Conservation (phyloP, 2,329 filamentous ascomycete genomes). For the Aureobasidium sp. region DNA sequence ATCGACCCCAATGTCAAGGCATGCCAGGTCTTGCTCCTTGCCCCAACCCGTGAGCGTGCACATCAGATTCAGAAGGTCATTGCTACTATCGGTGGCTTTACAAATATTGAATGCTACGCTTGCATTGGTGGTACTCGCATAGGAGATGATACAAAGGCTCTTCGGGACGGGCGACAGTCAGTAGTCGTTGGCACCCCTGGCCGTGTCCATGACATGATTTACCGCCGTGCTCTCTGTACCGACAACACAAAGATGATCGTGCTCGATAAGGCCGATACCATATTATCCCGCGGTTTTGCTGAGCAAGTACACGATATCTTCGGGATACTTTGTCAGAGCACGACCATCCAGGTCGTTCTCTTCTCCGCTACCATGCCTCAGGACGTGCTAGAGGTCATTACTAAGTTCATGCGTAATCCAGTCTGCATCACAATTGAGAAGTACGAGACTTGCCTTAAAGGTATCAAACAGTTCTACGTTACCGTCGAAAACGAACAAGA, state of each 20-base stretch:
- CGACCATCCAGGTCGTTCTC: slow-evolving; percentile 92
- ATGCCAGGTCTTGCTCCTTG: slow-evolving; percentile 95
- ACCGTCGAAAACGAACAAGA: slow-evolving; percentile 85
- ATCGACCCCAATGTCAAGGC: slow-evolving; percentile 91
- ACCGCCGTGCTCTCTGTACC: slow-evolving; percentile 93
- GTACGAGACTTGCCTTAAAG: slow-evolving; percentile 97
- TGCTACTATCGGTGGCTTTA: slow-evolving; percentile 97
- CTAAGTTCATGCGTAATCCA: slow-evolving; percentile 99
- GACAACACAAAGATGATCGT: slow-evolving; percentile 99
- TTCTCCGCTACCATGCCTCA: slow-evolving; percentile 98
- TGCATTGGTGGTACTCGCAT: slow-evolving; percentile 98
- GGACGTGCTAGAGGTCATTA: slow-evolving; percentile 98
- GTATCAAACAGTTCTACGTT: slow-evolving; percentile 99
- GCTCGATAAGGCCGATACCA: slow-evolving; percentile 98
- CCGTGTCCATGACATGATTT: slow-evolving; percentile 99
- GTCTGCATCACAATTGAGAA: slow-evolving; percentile 99
- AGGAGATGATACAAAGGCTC: slow-evolving; percentile 96
- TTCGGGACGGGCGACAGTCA: slow-evolving; percentile 81
- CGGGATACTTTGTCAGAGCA: slow-evolving; percentile 79
- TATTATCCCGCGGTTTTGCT: slow-evolving; percentile 98
- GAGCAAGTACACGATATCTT: slow-evolving; percentile 99
- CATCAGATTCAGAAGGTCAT: slow-evolving; percentile 99
- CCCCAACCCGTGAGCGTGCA: slow-evolving; percentile 94
- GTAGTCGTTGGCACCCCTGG: slow-evolving; percentile 96
- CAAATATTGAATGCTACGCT: slow-evolving; percentile 98